Evolutionary conservation across 2,329 filamentous ascomycete species (phyloP), one percentile per base, ranked within the genome.

Genomic region (Fusarium siculi): DNA sequence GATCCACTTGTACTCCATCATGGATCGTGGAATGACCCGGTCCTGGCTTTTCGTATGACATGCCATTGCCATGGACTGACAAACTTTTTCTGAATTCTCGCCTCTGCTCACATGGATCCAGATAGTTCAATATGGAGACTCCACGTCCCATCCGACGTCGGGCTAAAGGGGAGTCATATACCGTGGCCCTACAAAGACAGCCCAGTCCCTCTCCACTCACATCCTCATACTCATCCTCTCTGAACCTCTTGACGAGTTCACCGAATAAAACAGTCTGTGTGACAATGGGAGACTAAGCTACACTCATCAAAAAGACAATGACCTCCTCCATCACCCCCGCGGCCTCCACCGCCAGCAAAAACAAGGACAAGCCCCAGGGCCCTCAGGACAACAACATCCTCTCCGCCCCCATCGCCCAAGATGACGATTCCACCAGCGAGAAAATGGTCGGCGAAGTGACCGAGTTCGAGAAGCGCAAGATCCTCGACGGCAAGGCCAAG

Each of bases 381-480:
- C 49, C 49, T 15, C 52, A 59, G 11, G 72, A 73, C 46, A 59
- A 60, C 46, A 69, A 63, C 42, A 64, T 75, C 32, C 62, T 75
- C 8, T 34, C 66, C 21, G 34, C 21, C 7, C 66, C 54, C 11
- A 18, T 58, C 23, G 37, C 49, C 34, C 37, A 56, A 34, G 65
- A 69, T 32, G 62, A 68, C 15, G 73, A 75, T 25, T 73, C 73
- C 18, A 64, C 69, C 37, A 75, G 73, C 54, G 73, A 75, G 34
- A 75, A 75, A 32, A 74, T 74, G 74, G 50, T 72, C 14, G 75
- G 76, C 54, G 73, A 77, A 52, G 66, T 75, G 4, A 74, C 75
- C 36, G 74, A 77, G 36, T 74, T 75, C 11, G 75, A 77, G 63
- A 72, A 75, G 55, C 69, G 74, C 61, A 77, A 77, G 65, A 74